These are phyloP conservation scores for Colletotrichum shisoi DNA, from an alignment of 2,329 filamentous ascomycete species.

Conservation along the genomic window DNA sequence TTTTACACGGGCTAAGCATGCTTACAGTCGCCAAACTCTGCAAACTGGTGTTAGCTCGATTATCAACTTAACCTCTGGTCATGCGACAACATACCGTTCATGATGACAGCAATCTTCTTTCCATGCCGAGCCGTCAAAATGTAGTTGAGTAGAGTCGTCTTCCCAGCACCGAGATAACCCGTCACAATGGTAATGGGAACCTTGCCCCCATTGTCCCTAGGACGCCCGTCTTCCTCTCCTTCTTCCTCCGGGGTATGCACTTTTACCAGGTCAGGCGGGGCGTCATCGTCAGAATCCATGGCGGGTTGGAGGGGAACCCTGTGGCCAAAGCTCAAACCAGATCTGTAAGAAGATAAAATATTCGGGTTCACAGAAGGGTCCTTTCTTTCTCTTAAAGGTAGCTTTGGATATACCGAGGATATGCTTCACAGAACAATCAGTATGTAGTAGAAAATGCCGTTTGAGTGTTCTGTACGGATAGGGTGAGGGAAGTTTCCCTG, in stretches of 20 bases:
- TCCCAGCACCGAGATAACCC: constrained; percentile 92
- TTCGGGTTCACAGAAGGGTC: too few relatives aligned
- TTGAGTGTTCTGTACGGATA: not conserved
- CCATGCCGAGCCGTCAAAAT: constrained; percentile 94
- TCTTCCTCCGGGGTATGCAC: constrained; percentile 50
- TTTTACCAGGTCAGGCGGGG: constrained; percentile 70
- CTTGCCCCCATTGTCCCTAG: constrained; percentile 51
- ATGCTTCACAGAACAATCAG: not conserved
- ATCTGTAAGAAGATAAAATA: not conserved
- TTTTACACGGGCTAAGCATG: constrained; percentile 20
- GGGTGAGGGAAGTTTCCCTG: constrained; percentile 4
- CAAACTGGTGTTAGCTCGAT: constrained; percentile 35
- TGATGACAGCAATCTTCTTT: constrained; percentile 96
- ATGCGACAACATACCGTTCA: constrained; percentile 71
- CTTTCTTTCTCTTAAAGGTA: not conserved
- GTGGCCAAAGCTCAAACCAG: constrained; percentile 32
- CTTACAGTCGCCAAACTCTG: constrained; percentile 84
- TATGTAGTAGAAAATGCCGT: not conserved
- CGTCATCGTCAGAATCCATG: constrained; percentile 73
- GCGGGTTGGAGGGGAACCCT: constrained; percentile 40
- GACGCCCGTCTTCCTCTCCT: constrained; percentile 55
- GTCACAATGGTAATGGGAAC: constrained; percentile 88
- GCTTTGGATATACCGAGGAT: not conserved
- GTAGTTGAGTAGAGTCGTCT: constrained; percentile 94
- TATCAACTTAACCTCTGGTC: not conserved